Evolutionary conservation across 176 grass and related monocot species (phyloP), one percentile per base, ranked within the genome.

Genomic region (Calamus simplicifolius): DNA sequence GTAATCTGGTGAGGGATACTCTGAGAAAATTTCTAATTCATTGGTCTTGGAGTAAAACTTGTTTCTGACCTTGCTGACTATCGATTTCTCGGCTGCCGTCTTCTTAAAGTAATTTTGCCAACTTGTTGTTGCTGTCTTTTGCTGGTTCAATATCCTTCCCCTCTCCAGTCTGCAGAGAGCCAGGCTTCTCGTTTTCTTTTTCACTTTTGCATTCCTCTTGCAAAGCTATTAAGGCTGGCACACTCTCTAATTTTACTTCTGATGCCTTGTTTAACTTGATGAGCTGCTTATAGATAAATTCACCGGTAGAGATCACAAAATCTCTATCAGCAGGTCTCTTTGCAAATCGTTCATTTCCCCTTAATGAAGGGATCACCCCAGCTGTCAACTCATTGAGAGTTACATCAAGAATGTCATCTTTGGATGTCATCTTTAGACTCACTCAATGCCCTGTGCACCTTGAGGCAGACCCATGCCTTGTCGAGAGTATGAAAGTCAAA

Each of bases 1-100:
- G 68, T 93, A 98, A 62, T 79, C 94, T 57, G 94, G 88, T n/a
- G n/a, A n/a, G n/a, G n/a, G n/a, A n/a, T n/a, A n/a, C n/a, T 93
- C 88, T 35, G 88, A 85, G 31, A 88, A 81, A 73, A 98, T 98
- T 66, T 98, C 94, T 69, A 77, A 58, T 78, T 93, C 88, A 74
- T 85, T 92, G 17, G 92, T 98, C 68, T 98, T 89, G 67, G 93
- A 89, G 59, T 85, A 98, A 31, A 98, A 27, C 51, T 98, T 92
- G 67, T 88, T 93, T 52, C 85, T 77, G 21, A 82, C 60, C 57
- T 73, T 18, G 50, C 18, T 52, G 74, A 77, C 58, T 61, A 70
- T 55, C 68, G 73, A 25, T 74, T 71, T 72, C 77, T 83, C 73
- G 83, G 84, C 58, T 88, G 84, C 74, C 67, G 66, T 88, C 87